These are phyloP conservation scores for Chrysanthemum makinoi DNA, from an alignment of 129 eudicot species.

Conservation along the genomic window DNA sequence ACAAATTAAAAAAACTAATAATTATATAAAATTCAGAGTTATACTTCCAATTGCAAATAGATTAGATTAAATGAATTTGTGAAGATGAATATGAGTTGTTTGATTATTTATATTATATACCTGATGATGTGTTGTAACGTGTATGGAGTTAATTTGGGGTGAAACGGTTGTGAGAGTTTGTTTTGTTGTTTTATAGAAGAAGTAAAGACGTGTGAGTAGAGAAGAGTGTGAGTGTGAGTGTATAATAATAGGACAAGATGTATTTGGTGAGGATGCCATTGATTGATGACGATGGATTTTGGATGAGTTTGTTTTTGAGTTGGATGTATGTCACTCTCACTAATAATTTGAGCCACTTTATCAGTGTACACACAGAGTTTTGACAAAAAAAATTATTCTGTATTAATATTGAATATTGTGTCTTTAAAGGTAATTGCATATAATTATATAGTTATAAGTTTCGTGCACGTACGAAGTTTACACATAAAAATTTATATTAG, in stretches of 20 bases:
- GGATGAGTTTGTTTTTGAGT: constrained; percentile 2
- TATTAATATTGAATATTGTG: too few species aligned
- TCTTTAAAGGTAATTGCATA: too few species aligned
- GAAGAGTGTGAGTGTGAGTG: constrained; percentile 4
- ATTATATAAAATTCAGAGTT: too few species aligned
- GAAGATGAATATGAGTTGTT: not conserved
- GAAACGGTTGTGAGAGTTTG: not conserved
- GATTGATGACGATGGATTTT: not conserved
- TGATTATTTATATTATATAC: not conserved
- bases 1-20: too few species aligned
- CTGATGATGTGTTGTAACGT: constrained; percentile 6
- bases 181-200: not conserved
- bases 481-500: too few species aligned
- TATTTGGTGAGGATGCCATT: constrained; percentile 16
- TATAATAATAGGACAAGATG: constrained; percentile 18
- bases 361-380: too few species aligned
- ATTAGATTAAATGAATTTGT: too few species aligned
- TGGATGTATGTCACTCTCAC: not conserved
- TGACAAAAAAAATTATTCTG: too few species aligned
- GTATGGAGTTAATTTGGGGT: constrained; percentile 13
- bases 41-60: not conserved
- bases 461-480: too few species aligned
- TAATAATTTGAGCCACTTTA: too few species aligned
- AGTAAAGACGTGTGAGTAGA: constrained; percentile 14
- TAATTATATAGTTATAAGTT: too few species aligned